These are phyloP conservation scores for Euphorbia pulcherrima DNA, from an alignment of 345 rosid genomes.

Conservation along the genomic window DNA sequence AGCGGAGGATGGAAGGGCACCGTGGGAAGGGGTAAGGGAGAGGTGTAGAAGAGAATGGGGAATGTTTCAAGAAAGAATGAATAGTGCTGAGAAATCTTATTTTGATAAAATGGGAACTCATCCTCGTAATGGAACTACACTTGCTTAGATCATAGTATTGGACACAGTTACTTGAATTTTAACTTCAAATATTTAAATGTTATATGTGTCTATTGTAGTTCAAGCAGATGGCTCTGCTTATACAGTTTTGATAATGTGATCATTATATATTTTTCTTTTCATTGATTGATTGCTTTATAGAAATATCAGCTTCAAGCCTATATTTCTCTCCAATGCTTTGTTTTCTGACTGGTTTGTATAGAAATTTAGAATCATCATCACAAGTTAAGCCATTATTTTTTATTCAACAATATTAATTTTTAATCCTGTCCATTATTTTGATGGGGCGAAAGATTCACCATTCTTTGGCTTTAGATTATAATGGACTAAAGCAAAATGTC, in stretches of 20 bases:
- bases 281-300: background rate
- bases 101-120: constrained; percentile 34
- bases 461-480: no score
- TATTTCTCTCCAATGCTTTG: background rate
- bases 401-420: no score
- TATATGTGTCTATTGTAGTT: no score
- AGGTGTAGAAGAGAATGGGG: constrained; percentile 84
- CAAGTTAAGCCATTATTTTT: no score
- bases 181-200: background rate
- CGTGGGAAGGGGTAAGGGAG: constrained; percentile 77
- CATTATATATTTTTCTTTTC: no score
- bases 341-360: no score
- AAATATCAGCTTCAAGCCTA: background rate
- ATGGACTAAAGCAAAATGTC: no score
- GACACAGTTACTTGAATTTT: background rate
- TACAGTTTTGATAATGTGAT: no score
- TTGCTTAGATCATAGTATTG: constrained; percentile 7
- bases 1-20: constrained; percentile 40
- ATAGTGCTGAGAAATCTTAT: constrained; percentile 59
- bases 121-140: constrained; percentile 24
- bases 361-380: no score
- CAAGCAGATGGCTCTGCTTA: background rate
- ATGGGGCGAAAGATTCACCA: no score
- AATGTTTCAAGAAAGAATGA: constrained; percentile 64
- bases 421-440: no score